phyloP scores from a whole-genome alignment of 176 grass and related monocot species.

The Carex pumila region DNA sequence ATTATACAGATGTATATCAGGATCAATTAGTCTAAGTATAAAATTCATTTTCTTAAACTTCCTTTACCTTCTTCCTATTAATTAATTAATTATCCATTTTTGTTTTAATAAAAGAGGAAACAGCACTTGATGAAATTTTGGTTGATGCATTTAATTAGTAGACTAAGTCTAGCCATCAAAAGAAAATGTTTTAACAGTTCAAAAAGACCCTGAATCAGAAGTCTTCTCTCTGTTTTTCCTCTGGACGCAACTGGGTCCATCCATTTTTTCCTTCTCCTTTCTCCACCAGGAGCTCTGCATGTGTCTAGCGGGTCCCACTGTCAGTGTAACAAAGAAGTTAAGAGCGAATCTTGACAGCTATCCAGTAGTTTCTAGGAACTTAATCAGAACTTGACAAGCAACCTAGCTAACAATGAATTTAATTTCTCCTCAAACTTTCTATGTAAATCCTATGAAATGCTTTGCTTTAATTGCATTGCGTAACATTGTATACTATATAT shows the following conservation, averaged over 20 bases:
- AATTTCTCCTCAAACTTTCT: too few species aligned
- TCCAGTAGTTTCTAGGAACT: neutral
- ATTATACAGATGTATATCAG: too few species aligned
- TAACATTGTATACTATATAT: neutral
- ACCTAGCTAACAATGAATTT: neutral
- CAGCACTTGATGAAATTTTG: neutral
- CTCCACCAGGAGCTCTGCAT: too few species aligned
- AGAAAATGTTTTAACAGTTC: neutral
- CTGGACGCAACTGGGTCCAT: neutral
- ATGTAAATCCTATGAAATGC: neutral
- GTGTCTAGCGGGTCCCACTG: neutral
- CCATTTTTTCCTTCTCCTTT: neutral
- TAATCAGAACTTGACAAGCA: neutral
- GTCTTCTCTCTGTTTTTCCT: neutral
- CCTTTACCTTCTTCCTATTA: too few species aligned
- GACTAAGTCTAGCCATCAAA: neutral
- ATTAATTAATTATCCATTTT: too few species aligned
- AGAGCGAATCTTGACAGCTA: neutral
- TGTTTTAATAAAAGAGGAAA: neutral
- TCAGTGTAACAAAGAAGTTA: neutral
- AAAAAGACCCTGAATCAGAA: neutral
- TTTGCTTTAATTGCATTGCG: neutral
- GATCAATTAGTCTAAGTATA: too few species aligned
- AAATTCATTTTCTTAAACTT: too few species aligned
- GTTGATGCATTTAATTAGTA: neutral